Evolutionary conservation across 1,139 yeast genomes (phyloP), one percentile per base, ranked within the genome.

Genomic region (Nakaseomyces bracarensis): DNA sequence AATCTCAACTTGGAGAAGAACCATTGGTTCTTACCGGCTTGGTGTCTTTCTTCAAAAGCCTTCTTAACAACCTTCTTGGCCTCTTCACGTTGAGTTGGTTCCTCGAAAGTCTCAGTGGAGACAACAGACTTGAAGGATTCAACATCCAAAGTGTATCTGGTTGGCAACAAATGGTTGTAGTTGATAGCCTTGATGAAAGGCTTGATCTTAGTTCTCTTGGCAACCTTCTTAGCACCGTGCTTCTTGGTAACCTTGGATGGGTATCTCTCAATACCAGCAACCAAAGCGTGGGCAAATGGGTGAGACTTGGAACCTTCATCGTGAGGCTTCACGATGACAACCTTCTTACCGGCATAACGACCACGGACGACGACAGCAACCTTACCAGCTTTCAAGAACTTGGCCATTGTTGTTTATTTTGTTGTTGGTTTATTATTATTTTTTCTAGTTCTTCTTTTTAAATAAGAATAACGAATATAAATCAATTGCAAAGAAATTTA

Each of bases 341-440:
- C 98, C 84, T 93, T 93, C 86, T 89, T 91, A 80, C 99, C 99
- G 72, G 99, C 99, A 85, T 80, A 91, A 79, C 98, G 93, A 70
- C 99, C 99, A 75, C 97, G 93, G 74, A 91, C 95, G 72, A 91
- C 89, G 76, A 91, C 89, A 77, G 98, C 97, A 83, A 89, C 97
- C 85, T 86, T 89, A 81, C 96, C 96, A 72, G 96, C 84, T 80
- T 89, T 89, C 77, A 89, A 82, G 82, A 89, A 89, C 77, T 89
- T 89, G 77, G 95, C 91, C 91, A 82, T 82, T 72, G 75, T 74
- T 19, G 5, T 7, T 34, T 11, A 10, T 21, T 9, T 34, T 13
- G 8, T 13, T 29, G n/a, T n/a, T n/a, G n/a, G n/a, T n/a, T n/a
- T n/a, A n/a, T n/a, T n/a, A n/a, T n/a, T 29, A 8, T 29, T 10